Evolutionary conservation across 352 stramenopile genomes (phyloP).

Genomic region (Globisporangium yorkense): DNA sequence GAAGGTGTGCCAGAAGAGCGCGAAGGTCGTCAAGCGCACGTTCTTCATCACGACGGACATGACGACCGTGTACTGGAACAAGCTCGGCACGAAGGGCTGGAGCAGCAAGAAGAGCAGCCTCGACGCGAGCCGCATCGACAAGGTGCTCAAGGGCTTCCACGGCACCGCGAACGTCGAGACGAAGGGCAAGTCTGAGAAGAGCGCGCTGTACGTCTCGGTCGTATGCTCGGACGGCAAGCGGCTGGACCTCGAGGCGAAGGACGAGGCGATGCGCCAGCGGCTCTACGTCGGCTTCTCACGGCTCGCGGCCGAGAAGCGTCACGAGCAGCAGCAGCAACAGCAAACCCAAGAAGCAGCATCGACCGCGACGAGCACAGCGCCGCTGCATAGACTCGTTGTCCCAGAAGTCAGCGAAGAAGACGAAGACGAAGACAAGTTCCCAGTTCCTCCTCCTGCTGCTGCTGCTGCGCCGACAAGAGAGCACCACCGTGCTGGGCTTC

Average conservation of each 20-base stretch:
- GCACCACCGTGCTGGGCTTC: too few relatives aligned
- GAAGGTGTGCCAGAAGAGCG: conserved; percentile 60
- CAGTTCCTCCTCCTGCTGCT: neutral
- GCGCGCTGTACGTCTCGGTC: conserved; percentile 39
- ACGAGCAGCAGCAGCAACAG: conserved; percentile 12
- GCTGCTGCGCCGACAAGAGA: neutral
- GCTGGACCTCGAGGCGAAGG: conserved; percentile 46
- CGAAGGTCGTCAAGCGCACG: conserved; percentile 48
- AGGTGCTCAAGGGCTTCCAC: conserved; percentile 42
- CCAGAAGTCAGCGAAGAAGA: neutral
- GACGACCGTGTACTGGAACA: conserved; percentile 49
- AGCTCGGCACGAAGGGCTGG: conserved; percentile 34
- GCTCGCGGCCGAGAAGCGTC: conserved; percentile 35
- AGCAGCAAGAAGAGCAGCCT: conserved; percentile 47
- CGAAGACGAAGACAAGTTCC: neutral
- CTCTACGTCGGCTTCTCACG: conserved; percentile 47
- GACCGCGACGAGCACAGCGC: neutral
- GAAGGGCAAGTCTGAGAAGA: conserved; percentile 24
- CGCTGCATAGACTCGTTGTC: neutral
- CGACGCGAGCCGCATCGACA: conserved; percentile 28
- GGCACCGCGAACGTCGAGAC: conserved; percentile 23
- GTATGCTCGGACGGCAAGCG: conserved; percentile 37
- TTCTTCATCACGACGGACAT: conserved; percentile 53
- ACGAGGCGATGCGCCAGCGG: conserved; percentile 34
- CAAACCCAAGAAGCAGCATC: neutral